Conservation (phyloP, 1,284 basidiomycete species). For the Bjerkandera adusta region DNA sequence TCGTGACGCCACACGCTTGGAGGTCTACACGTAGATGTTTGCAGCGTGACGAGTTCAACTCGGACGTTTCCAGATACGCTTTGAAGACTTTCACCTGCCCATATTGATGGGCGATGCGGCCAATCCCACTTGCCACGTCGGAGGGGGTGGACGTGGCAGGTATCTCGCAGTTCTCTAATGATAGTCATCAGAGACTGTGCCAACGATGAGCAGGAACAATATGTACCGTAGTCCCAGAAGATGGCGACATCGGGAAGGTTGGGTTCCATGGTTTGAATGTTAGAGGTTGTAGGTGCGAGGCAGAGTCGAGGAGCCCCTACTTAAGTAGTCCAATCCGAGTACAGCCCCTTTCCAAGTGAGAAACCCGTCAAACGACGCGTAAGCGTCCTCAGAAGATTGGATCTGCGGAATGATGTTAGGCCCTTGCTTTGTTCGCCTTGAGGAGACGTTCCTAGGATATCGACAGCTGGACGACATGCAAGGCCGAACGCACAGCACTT, state of each 20-base stretch:
- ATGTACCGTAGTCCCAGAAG: slow-evolving; percentile 53
- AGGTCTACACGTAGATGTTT: slow-evolving; percentile 46
- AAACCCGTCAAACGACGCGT: too few relatives aligned
- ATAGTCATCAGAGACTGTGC: not conserved
- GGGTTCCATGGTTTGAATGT: not conserved
- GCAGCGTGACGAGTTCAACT: slow-evolving; percentile 29
- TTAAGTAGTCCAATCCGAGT: too few relatives aligned
- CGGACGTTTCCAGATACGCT: slow-evolving; percentile 49
- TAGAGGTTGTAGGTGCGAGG: too few relatives aligned
- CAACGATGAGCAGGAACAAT: not conserved
- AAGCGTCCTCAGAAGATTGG: not conserved
- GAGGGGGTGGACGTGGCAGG: slow-evolving; percentile 44
- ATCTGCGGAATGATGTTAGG: not conserved
- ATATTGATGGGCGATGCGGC: slow-evolving; percentile 24
- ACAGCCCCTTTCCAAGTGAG: too few relatives aligned
- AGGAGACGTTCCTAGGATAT: too few relatives aligned
- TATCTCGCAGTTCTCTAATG: slow-evolving; percentile 53
- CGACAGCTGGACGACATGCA: too few relatives aligned
- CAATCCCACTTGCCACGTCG: slow-evolving; percentile 26
- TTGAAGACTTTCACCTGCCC: slow-evolving; percentile 35
- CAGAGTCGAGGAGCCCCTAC: too few relatives aligned
- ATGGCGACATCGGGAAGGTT: slow-evolving; percentile 38
- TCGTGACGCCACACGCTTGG: slow-evolving; percentile 35
- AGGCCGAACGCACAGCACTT: too few relatives aligned
- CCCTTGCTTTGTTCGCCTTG: too few relatives aligned